A percentile compares a stretch with the other conserved stretches of the same genome.
phyloP scores from a whole-genome alignment of 345 rosid genomes.

The Citrus reticulata region DNA sequence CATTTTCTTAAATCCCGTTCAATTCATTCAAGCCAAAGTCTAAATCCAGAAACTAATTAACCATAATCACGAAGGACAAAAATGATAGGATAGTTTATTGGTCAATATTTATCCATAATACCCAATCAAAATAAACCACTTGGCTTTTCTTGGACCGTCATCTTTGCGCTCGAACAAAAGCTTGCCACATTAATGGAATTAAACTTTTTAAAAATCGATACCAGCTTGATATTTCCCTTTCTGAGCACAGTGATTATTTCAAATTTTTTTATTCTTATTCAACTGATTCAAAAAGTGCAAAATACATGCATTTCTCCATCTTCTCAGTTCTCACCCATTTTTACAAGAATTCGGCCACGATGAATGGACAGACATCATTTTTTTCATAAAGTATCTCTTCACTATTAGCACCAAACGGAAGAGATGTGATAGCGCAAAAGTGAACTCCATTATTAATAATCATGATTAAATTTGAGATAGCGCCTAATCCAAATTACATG shows the following conservation, averaged over 20 bases:
- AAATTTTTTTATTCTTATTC: not conserved
- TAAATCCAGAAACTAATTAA: not conserved
- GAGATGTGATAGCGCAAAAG: not conserved
- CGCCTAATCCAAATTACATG: constrained; percentile 9
- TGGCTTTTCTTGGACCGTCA: not conserved
- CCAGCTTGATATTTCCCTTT: no score
- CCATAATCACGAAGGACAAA: not conserved
- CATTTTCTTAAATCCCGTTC: not conserved
- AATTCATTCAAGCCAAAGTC: no score
- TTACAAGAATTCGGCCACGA: not conserved
- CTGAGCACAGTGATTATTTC: not conserved
- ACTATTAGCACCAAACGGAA: not conserved
- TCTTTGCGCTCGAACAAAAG: not conserved
- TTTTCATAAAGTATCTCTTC: not conserved
- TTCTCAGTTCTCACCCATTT: not conserved
- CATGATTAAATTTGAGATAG: not conserved
- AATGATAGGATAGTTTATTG: not conserved
- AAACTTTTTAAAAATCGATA: no score
- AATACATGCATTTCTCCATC: not conserved
- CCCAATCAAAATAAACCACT: not conserved
- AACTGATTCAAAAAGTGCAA: not conserved
- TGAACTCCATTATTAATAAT: not conserved
- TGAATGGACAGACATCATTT: not conserved
- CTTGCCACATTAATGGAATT: not conserved
- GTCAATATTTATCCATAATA: no score